Evolutionary conservation across 495 filamentous ascomycete genomes (phyloP).

Genomic region (Bathelium albidoporum): DNA sequence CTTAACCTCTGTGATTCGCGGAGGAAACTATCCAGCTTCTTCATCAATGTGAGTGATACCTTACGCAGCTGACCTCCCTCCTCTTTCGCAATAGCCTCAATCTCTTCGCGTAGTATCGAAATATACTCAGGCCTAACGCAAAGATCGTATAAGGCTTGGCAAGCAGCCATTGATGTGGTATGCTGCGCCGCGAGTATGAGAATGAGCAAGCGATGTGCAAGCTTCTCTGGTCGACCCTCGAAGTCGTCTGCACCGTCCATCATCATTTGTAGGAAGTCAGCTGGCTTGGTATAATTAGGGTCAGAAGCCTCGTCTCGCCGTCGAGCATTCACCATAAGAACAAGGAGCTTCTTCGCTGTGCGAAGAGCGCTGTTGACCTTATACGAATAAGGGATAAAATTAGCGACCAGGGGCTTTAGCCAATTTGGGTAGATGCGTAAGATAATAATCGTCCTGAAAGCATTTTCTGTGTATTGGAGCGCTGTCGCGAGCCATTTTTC

Average conservation of each 20-base stretch:
- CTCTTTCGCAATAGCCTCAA: constrained; percentile 31
- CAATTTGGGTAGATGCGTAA: neutral
- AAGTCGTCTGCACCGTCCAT: neutral
- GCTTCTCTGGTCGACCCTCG: neutral
- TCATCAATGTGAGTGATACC: constrained; percentile 33
- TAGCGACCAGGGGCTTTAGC: neutral
- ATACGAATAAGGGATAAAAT: neutral
- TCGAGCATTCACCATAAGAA: neutral
- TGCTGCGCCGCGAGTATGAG: constrained; percentile 4
- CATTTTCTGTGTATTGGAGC: neutral
- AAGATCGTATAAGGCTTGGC: constrained; percentile 35
- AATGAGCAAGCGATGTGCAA: neutral
- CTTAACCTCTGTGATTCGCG: constrained; percentile 40
- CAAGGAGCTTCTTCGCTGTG: neutral
- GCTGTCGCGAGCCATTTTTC: neutral
- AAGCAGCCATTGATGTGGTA: constrained; percentile 6
- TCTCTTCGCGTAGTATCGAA: constrained; percentile 42
- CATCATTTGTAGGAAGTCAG: constrained; percentile 6
- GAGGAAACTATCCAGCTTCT: constrained; percentile 47
- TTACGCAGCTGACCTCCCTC: constrained; percentile 29
- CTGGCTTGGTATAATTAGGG: neutral
- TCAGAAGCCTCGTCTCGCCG: neutral
- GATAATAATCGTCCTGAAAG: neutral
- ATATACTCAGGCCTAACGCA: constrained; percentile 39
- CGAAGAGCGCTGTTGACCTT: neutral